Evolutionary conservation across 345 rosid species (phyloP).

Genomic region (Aethionema arabicum): DNA sequence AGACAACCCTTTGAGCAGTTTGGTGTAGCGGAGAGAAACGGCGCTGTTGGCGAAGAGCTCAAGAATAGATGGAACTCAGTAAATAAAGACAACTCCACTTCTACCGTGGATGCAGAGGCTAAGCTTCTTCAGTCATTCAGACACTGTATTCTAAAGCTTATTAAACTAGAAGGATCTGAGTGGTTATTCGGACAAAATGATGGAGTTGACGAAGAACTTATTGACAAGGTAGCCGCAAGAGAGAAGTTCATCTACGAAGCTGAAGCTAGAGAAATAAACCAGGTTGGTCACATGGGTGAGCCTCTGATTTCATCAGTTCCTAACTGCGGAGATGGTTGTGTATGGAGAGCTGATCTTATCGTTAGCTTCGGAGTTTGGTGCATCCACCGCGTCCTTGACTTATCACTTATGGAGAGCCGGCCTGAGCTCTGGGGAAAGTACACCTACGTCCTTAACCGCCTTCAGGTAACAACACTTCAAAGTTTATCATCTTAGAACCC

Average conservation of each 20-base stretch:
- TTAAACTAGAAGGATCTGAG: constrained; percentile 90
- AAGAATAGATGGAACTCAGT: constrained; percentile 46
- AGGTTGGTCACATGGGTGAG: constrained; percentile 49
- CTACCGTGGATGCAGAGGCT: constrained; percentile 62
- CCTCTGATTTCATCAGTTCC: constrained; percentile 69
- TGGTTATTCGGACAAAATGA: constrained; percentile 87
- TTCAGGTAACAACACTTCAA: constrained; percentile 62
- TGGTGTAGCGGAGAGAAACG: constrained; percentile 67
- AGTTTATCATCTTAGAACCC: neutral
- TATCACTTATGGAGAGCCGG: constrained; percentile 95
- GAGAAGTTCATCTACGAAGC: constrained; percentile 73
- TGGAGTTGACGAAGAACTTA: constrained; percentile 89
- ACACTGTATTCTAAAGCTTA: constrained; percentile 66
- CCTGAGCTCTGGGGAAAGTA: constrained; percentile 99
- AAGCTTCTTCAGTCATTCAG: constrained; percentile 84
- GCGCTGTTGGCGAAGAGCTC: constrained; percentile 48
- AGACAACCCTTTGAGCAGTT: constrained; percentile 97
- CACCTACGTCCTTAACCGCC: constrained; percentile 90
- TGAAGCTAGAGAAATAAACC: constrained; percentile 63
- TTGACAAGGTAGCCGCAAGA: constrained; percentile 87
- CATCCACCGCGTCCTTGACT: constrained; percentile 80
- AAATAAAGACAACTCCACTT: constrained; percentile 43
- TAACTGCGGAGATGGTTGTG: constrained; percentile 89
- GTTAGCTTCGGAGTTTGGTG: constrained; percentile 99
- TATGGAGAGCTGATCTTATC: constrained; percentile 77